phyloP scores from a whole-genome alignment of 2,329 filamentous ascomycete species.

The Microsporum audouinii region DNA sequence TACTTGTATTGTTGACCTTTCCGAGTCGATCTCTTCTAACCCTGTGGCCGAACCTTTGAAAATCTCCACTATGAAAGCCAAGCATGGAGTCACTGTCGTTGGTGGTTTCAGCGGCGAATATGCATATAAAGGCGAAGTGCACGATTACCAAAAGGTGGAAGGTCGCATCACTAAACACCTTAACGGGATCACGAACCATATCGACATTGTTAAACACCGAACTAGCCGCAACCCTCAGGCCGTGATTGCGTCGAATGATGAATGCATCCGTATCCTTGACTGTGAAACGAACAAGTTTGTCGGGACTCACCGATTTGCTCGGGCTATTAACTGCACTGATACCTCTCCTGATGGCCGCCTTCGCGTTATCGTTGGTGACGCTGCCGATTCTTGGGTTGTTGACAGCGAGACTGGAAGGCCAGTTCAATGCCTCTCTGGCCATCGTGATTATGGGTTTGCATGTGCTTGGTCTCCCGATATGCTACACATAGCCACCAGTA shows the following conservation, averaged over 20 bases:
- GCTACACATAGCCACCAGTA: slow-evolving; percentile 37
- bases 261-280: slow-evolving; percentile 44
- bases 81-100: slow-evolving; percentile 40
- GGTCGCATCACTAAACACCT: slow-evolving; percentile 41
- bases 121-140: slow-evolving; percentile 34
- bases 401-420: slow-evolving; percentile 34
- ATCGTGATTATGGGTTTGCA: slow-evolving; percentile 36
- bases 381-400: slow-evolving; percentile 31
- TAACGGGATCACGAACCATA: slow-evolving; percentile 48
- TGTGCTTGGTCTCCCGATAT: slow-evolving; percentile 39
- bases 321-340: slow-evolving; percentile 36
- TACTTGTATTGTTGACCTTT: slow-evolving; percentile 40
- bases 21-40: slow-evolving; percentile 29
- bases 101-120: slow-evolving; percentile 50
- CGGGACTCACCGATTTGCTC: slow-evolving; percentile 27
- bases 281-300: slow-evolving; percentile 36
- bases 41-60: slow-evolving; percentile 30
- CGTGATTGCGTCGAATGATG: slow-evolving; percentile 49
- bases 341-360: slow-evolving; percentile 35
- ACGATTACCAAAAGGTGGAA: slow-evolving; percentile 25
- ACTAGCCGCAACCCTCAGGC: slow-evolving; percentile 39
- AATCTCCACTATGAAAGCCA: slow-evolving; percentile 44
- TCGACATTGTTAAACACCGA: slow-evolving; percentile 42
- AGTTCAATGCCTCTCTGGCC: slow-evolving; percentile 29
- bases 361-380: slow-evolving; percentile 36